Base-by-base conservation (phyloP, 352 stramenopile genomes). In the Phytophthora sp. region DNA sequence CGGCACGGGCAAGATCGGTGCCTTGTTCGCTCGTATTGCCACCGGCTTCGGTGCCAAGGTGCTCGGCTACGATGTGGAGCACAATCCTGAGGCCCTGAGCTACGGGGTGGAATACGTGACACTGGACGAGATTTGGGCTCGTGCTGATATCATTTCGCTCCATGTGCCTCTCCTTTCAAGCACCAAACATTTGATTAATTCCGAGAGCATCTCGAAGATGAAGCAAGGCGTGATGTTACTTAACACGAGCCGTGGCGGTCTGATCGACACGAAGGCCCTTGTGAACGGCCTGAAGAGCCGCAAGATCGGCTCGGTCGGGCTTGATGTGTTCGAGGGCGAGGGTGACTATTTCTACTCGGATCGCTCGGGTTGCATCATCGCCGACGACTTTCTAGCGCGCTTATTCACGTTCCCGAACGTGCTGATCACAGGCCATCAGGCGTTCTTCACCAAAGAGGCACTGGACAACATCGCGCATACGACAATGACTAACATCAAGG, bases 301-400 rank as follows among this genome's bases (percentile, higher is more conserved):
- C 44, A 89, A 95, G 50, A 90, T 98, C 41, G 76, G 76, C 16
- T 64, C 79, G 6, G 80, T 88, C 0, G 93, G 90, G 36, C 74
- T 97, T 0, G 93, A 98, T 50, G 93, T 98, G n/a, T 97, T 91
- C 54, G 85, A 92, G 54, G 83, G 82, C 36, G 86, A 92, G 52
- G 79, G 77, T 5, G 80, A 89, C 1, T 91, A 88, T 70, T 91
- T 91, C 61, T 92, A 91, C 73, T 82, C 82, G 63, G 86, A 94
- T 56, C 72, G 79, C 35, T 93, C 86, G 29, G 82, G 79, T 15
- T 67, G 69, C 1, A 72, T 91, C 42, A 90, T 94, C 23, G 76
- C 74, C 0, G 84, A 94, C 24, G 84, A 93, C 21, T 80, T 60
- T 5, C 75, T 94, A 18, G 81, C 86, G 36, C 82, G 82, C 16